Evolutionary conservation across 2,329 filamentous ascomycete species (phyloP).

Genomic region (Acarospora socialis): DNA sequence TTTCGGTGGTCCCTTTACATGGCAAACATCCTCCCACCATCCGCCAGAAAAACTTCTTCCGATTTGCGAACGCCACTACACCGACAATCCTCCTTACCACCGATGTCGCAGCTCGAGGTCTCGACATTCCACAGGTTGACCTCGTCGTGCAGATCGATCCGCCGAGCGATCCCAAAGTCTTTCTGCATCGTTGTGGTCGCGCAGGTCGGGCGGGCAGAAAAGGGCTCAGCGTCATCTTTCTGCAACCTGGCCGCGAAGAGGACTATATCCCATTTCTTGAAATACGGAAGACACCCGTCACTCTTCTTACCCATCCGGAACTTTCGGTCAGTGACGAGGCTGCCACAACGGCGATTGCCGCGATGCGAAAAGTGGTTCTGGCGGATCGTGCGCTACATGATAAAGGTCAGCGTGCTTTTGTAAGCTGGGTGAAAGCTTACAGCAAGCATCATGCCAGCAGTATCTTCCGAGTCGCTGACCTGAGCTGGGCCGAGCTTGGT

Average conservation of each 20-base stretch:
- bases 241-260: constrained; percentile 74
- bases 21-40: constrained; percentile 85
- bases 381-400: constrained; percentile 60
- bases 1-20: constrained; percentile 66
- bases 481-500: constrained; percentile 74
- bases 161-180: constrained; percentile 75
- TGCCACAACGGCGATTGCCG: constrained; percentile 41
- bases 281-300: constrained; percentile 73
- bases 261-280: constrained; percentile 81
- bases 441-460: constrained; percentile 79
- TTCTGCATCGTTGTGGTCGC: constrained; percentile 51
- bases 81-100: constrained; percentile 81
- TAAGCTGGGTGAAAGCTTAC: constrained; percentile 86
- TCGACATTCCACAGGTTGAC: constrained; percentile 86
- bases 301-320: constrained; percentile 42
- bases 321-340: constrained; percentile 47
- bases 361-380: constrained; percentile 43
- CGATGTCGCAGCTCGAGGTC: constrained; percentile 75
- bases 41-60: constrained; percentile 72
- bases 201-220: constrained; percentile 51
- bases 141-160: constrained; percentile 81
- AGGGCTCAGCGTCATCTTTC: constrained; percentile 71
- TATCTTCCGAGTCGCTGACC: constrained; percentile 70
- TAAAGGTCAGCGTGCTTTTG: constrained; percentile 81
- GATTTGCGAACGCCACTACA: constrained; percentile 59